Evolutionary conservation across 139 green algal genomes (phyloP).

Genomic region (Diplosphaera chodatii): DNA sequence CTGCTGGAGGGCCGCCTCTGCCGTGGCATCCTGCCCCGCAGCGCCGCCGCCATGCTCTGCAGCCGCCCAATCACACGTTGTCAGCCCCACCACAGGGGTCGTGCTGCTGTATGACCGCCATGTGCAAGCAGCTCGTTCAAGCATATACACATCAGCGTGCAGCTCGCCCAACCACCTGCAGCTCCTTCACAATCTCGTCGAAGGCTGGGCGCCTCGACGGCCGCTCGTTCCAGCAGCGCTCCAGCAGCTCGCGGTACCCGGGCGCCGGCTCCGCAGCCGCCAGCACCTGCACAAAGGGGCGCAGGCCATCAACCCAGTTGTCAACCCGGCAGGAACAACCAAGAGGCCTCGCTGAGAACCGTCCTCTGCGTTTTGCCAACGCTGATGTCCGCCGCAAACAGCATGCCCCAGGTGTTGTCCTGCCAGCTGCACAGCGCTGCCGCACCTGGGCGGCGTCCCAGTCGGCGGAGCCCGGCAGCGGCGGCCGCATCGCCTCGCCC

Average conservation of each 20-base stretch:
- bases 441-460: conserved; percentile 44
- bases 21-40: conserved; percentile 4
- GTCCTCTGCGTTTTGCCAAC: not conserved
- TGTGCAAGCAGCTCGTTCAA: too few species aligned
- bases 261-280: conserved; percentile 35
- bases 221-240: conserved; percentile 47
- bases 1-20: not conserved
- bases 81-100: too few species aligned
- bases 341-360: not conserved
- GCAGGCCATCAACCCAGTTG: too few species aligned
- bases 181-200: conserved; percentile 18
- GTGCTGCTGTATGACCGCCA: too few species aligned
- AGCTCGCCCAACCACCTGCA: too few species aligned
- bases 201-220: conserved; percentile 31
- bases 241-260: conserved; percentile 48
- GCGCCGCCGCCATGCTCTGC: conserved; percentile 9
- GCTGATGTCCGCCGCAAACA: not conserved
- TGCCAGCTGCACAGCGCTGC: not conserved
- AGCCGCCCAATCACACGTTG: too few species aligned
- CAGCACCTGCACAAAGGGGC: not conserved
- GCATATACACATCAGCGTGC: too few species aligned
- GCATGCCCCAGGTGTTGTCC: too few species aligned
- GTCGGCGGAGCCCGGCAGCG: conserved; percentile 48
- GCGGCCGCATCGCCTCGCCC: conserved; percentile 36
- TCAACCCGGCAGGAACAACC: too few species aligned